Base-by-base conservation (phyloP, 305 asterid genomes). In the Fraxinus paxiana region DNA sequence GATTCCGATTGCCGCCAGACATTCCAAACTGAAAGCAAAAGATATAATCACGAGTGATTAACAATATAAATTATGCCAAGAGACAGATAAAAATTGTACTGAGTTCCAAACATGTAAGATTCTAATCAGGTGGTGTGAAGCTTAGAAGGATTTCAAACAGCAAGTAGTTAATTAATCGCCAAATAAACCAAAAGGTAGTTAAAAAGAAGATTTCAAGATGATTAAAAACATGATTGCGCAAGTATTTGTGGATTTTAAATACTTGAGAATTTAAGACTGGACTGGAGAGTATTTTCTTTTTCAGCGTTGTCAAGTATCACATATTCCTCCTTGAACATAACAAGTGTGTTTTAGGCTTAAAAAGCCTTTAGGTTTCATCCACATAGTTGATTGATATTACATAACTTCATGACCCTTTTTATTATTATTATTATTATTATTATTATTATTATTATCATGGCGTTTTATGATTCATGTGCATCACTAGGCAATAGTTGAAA, bases 11-110 rank as follows among this genome's bases (percentile, higher is more conserved):
- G 87, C 90, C 92, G 65, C 93, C 92, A 80, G 93, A 79, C 48
- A 95, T 87, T 85, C 92, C 97, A 83, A 74, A 90, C 99, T 96
- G 97, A 79, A 81, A 89, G 78, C 78, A 88, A 77, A 73, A 84
- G 54, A 69, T 48, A 51, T 46, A 76, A 77, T 26, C 77, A 56
- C 8, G 73, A 51, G 63, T 5, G 63, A 51, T 48, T 51, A 51
- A 51, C 24, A 51, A 51, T 17, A 51, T 51, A n/a, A 7, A 51
- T n/a, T 4, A n/a, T 51, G 61, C n/a, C 61, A 51, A 51, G 18
- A 51, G 8, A 46, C n/a, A 77, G 37, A 76, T 41, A 33, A 81
- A 15, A 72, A 15, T 54, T 51, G 13, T 13, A 37, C 15, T 26
- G 51, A 69, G 17, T 69, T 28, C 34, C 10, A 30, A 69, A 69